Base-by-base conservation (phyloP, 1,284 basidiomycete species). In the Rhodotorula glutinis region DNA sequence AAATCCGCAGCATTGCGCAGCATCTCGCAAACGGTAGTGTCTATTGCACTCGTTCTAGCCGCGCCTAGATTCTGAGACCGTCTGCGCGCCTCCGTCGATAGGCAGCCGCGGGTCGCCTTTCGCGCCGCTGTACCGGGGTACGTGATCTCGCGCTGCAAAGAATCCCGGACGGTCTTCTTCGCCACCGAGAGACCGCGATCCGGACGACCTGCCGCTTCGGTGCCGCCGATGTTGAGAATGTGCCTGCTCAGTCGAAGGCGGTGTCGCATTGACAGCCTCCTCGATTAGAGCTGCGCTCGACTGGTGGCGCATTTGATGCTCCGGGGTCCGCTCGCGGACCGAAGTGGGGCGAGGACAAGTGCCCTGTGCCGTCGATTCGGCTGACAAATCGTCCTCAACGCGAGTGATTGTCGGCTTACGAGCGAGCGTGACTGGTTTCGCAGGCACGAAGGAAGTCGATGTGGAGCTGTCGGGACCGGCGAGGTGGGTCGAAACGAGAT, bases 141-240 rank as follows among this genome's bases (percentile, higher is more conserved):
- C 16, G 40, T 43, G 38, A 51, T 63, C 56, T 16, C 62, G 52
- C 52, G 38, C n/a, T 19, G 43, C 9, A 23, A 63, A 63, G 33
- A 54, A 63, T 25, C 40, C 47, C 25, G 30, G 38, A 21, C 51
- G 56, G 52, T 63, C 62, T 41, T 63, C 62, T 27, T 63, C 62
- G 17, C 56, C 56, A 2, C 56, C 49, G 17, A 29, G 47, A 1
- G 62, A 51, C 7, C 25, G 49, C 25, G 49, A 51, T 27, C 49
- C 25, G 25, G 49, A 51, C 25, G 60, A 19, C 53, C 44, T 13
- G 19, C 27, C 43, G 14, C 25, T 17, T 17, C n/a, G 51, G 10
- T 46, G 7, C 43, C 44, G 23, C 27, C 59, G 19, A 19, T 56
- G 40, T 13, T n/a, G 46, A 9, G 46, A 7, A n/a, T 25, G 1